A percentile compares a stretch with the other conserved stretches of the same genome.
phyloP scores from a whole-genome alignment of 176 grass and related monocot species.

The Chrysopogon serrulatus region DNA sequence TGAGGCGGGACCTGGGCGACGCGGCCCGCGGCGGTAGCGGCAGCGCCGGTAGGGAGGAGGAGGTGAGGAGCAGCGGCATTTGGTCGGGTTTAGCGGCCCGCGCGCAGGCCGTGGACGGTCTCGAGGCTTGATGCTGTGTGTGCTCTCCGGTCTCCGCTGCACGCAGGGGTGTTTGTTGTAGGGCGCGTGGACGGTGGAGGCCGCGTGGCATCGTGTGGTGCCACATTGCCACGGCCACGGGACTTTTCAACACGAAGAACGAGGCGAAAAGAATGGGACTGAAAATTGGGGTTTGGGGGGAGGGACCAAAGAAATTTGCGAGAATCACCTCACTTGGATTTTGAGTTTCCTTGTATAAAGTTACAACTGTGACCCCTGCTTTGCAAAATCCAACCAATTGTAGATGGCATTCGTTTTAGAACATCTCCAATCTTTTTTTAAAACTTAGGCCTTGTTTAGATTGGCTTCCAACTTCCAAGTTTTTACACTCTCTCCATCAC shows the following conservation, averaged over 20 bases:
- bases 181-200: slow-evolving; percentile 4
- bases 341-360: too few relatives aligned
- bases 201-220: slow-evolving; percentile 9
- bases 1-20: not conserved
- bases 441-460: too few relatives aligned
- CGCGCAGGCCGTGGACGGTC: not conserved
- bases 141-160: not conserved
- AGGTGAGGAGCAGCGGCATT: slow-evolving; percentile 38
- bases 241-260: not conserved
- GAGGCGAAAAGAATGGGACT: not conserved
- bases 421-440: too few relatives aligned
- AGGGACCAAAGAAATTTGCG: not conserved
- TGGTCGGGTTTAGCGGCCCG: not conserved
- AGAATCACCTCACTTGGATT: not conserved
- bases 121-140: not conserved
- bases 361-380: too few relatives aligned
- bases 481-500: too few relatives aligned
- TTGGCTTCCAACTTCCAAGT: too few relatives aligned
- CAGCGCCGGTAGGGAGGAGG: not conserved
- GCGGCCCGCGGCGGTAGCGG: not conserved
- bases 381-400: too few relatives aligned
- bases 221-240: not conserved
- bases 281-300: not conserved
- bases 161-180: slow-evolving; percentile 22
- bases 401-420: too few relatives aligned